Evolutionary conservation across 2,329 filamentous ascomycete species (phyloP).

Genomic region (Trichoderma pleuroti): DNA sequence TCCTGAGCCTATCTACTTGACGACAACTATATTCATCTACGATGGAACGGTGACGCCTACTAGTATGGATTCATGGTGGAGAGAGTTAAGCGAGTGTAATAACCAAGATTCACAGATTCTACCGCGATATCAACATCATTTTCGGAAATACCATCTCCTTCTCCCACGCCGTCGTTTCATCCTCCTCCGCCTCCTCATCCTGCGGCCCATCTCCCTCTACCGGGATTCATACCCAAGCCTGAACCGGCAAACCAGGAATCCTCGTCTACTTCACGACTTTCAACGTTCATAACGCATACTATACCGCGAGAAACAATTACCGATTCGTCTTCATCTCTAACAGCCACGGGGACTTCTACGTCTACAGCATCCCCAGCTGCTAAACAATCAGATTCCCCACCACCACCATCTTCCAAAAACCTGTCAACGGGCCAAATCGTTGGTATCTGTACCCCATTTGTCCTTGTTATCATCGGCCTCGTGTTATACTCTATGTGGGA

Average conservation of each 20-base stretch:
- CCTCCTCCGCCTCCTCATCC: not conserved
- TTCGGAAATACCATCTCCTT: not conserved
- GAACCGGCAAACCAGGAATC: not conserved
- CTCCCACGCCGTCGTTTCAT: not conserved
- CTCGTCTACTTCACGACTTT: not conserved
- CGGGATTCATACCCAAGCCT: not conserved
- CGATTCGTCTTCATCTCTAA: not conserved
- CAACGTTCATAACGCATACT: not conserved
- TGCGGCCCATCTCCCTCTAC: not conserved
- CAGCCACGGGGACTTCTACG: not conserved
- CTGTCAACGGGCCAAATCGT: slow-evolving; percentile 43
- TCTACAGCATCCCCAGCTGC: not conserved
- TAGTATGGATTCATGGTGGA: not conserved
- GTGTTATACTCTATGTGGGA: slow-evolving; percentile 38
- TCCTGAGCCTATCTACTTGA: not conserved
- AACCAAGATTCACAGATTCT: not conserved
- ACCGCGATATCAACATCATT: not conserved
- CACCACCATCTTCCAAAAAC: not conserved
- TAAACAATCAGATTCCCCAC: not conserved
- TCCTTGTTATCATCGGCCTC: slow-evolving; percentile 32
- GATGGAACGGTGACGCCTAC: not conserved
- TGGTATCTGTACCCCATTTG: no score
- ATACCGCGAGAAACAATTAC: not conserved
- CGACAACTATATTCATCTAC: not conserved
- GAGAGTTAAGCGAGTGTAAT: not conserved